Evolutionary conservation across 2,329 filamentous ascomycete genomes (phyloP), one percentile per base, ranked within the genome.

Genomic region (Lachnum nothofagi): DNA sequence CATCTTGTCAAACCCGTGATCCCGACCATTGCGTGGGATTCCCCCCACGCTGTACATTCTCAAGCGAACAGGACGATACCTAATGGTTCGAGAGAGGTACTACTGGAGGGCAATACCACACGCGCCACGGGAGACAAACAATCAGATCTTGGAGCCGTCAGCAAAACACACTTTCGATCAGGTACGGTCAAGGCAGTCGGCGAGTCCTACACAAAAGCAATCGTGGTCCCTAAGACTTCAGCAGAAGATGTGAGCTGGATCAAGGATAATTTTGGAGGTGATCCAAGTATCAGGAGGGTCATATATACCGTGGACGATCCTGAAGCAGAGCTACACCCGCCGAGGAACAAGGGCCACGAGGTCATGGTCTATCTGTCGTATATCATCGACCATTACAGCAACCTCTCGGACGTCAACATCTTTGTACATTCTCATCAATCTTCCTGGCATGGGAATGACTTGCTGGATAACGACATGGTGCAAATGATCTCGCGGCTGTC

Each of bases 321-420:
- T 2, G 42, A 42, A 3, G 57, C 63, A 2, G 65, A 70, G 20
- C 60, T 76, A 17, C 76, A 77, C 56, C 69, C 77, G 0, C 75
- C 77, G 5, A 72, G 72, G 58, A 81, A 83, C 24, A 63, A 63
- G 34, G 60, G 56, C 0, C 53, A 63, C 45, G 61, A 63, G 41
- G 60, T 55, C 2, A 58, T 63, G 59, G 53, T 60, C 4, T 62
- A 63, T 27, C 51, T 64, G 54, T 80, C 82, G 60, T 83, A 79
- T 63, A 76, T 83, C 52, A 79, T 83, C 60, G 78, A 83, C 54
- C 71, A 80, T 60, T 84, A 83, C 63, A 68, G 81, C 37, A 65
- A 73, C 10, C 70, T 83, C 2, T 53, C 59, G 4, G 60, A 63
- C 44, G 55, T 62, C 7, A 63, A 57, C 27, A 56, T 62, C 20